phyloP scores from a whole-genome alignment of 345 rosid genomes.

The Eucalyptus globulus region DNA sequence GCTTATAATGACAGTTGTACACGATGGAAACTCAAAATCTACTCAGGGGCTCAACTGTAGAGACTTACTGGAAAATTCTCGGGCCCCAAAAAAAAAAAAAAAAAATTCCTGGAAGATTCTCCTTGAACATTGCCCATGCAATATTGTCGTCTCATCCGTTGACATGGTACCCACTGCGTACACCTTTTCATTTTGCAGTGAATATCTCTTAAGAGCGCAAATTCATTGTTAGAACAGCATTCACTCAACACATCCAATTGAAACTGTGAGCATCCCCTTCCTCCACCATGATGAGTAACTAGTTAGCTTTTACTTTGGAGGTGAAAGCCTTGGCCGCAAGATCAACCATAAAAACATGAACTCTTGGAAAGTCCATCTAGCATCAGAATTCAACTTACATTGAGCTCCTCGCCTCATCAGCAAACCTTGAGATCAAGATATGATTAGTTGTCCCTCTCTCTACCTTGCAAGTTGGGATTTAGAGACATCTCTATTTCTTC shows the following conservation, averaged over 20 bases:
- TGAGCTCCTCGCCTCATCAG: not conserved
- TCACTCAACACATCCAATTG: not conserved
- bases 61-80: not conserved
- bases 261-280: not conserved
- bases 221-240: not conserved
- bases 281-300: not conserved
- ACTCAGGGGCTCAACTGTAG: not conserved
- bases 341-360: not conserved
- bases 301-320: not conserved
- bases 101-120: not conserved
- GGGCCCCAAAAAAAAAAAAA: not conserved
- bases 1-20: not conserved
- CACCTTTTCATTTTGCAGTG: not conserved
- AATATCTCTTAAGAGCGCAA: not conserved
- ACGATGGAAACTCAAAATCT: not conserved
- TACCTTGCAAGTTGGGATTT: constrained; percentile 7
- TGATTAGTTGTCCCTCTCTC: not conserved
- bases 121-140: not conserved
- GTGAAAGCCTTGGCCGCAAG: not conserved
- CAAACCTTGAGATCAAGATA: not conserved
- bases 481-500: constrained; percentile 72
- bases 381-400: not conserved
- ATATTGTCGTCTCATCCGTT: not conserved
- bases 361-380: not conserved
- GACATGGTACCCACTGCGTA: not conserved